Base-by-base conservation (phyloP, 2,329 filamentous ascomycete species). In the Xylogone sp. region DNA sequence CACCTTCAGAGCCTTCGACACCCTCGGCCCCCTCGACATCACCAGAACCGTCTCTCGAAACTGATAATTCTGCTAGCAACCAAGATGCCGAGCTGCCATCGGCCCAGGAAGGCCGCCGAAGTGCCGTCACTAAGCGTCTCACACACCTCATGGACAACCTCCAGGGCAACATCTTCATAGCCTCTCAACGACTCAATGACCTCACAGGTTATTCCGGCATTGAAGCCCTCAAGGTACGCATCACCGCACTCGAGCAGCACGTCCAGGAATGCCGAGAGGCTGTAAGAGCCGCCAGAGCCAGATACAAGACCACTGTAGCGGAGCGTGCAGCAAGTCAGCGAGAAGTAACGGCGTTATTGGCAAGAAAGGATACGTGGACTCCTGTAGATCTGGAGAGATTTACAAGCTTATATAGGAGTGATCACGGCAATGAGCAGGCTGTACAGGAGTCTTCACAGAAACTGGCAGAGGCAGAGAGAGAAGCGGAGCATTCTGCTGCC, bases 151-250 rank as follows among this genome's bases (percentile, higher is more conserved):
- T 97, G 89, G 94, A 99, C 72, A 85, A 89, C 57, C 69, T 97
- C 19, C 90, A 97, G 66, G 82, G 86, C 27, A 91, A 93, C 61
- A 79, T 95, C 44, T 87, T 96, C 57, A 81, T 87, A 48, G 92
- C 92, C 3, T 90, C 90, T 2, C 89, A 94, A 67, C 87, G 88
- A 53, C 82, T 99, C 70, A 99, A 97, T 70, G 90, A 92, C 63
- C 82, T 97, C 49, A 99, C 94, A 2, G 94, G 94, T 58, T 99
- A 97, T 75, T 88, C 88, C 1, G 84, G 87, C 43, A 97, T 99
- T 68, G 92, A 97, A 69, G 75, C 82, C 21, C 81, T 99, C 59
- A 95, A 96, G 67, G 72, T 75, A 9, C 83, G 88, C 53, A 97
- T 97, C 69, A 78, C 84, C 16, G 68, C 72, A 20, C 87, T 86